Evolutionary conservation across 208 protist genomes (phyloP), one percentile per base, ranked within the genome.

Genomic region (Wallacemonas rigidus): DNA sequence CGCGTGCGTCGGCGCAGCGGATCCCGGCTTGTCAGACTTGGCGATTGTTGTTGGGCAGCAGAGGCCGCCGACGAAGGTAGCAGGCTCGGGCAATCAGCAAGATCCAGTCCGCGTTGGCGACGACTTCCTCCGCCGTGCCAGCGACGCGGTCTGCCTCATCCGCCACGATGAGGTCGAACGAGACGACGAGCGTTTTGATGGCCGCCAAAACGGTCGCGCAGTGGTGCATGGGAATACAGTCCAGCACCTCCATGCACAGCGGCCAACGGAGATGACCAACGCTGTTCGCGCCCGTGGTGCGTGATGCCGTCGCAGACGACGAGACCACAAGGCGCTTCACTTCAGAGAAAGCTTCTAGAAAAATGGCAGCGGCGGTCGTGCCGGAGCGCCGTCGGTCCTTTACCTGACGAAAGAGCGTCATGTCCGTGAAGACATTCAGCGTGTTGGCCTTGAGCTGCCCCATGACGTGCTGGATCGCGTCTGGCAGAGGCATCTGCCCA

Each of bases 361-460:
- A 93, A 15, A 97, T 81, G 39, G 77, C 82, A 1, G 84, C 79
- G 1, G 88, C 85, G 0, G 83, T 77, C 0, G 77, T 81, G 8
- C 88, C 90, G 8, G 75, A 80, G 3, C 84, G 81, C 2, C 85
- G 69, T 15, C 84, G 83, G 47, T 97, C 91, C 74, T 88, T 84
- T 6, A 95, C 83, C 56, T 91, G 80, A 1, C 89, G 83, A 54
- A 96, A 93, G 2, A 97, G 80, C 26, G 73, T 50, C 51, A 94
- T 85, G 69, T 97, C 93, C 8, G 91, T 93, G 82, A 93, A 95
- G 9, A 93, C 47, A 77, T 97, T 97, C 50, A 97, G 67, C 9
- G 91, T 86, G 58, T 85, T 89, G 8, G 86, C 93, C 73, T 97
- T 97, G 41, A 97, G 76, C 67, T 93, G 83, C 15, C 81, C 72